phyloP scores from a whole-genome alignment of 2,329 filamentous ascomycete species.

The Hymenoscyphus infarciens region DNA sequence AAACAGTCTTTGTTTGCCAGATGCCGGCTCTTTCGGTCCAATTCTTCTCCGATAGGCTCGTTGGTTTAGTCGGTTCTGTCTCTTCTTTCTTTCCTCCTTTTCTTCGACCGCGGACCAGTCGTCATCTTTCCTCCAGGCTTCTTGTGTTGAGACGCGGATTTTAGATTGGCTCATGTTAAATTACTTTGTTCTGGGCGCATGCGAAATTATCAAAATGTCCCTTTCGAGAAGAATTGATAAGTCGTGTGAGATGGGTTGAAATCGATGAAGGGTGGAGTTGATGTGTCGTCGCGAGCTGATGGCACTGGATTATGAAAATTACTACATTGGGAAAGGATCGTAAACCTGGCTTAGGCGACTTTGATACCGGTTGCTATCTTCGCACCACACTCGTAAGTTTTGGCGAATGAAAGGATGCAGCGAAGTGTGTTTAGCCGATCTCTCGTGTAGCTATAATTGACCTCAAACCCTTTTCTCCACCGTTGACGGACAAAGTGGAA shows the following conservation, averaged over 20 bases:
- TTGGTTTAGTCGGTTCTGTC: slow-evolving; percentile 71
- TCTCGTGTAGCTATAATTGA: no score
- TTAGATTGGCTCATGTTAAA: not conserved
- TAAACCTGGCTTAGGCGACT: not conserved
- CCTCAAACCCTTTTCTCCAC: no score
- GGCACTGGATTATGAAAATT: not conserved
- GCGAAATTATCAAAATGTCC: slow-evolving; percentile 12
- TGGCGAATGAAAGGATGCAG: not conserved
- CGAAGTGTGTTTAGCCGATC: not conserved
- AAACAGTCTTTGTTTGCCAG: slow-evolving; percentile 12
- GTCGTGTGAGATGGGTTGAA: not conserved
- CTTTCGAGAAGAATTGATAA: slow-evolving; percentile 1
- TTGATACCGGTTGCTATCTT: not conserved
- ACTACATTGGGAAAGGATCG: not conserved
- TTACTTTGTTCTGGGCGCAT: not conserved
- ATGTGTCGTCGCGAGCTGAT: not conserved
- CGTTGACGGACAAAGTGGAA: not conserved
- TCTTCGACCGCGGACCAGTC: slow-evolving; percentile 66
- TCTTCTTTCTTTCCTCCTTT: slow-evolving; percentile 63
- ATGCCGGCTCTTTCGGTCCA: slow-evolving; percentile 8
- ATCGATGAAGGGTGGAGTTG: not conserved
- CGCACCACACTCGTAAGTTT: not conserved
- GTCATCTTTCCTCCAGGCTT: slow-evolving; percentile 36
- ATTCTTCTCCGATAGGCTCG: slow-evolving; percentile 37
- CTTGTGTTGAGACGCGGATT: not conserved